Conservation (phyloP, 2,329 filamentous ascomycete species). For the Escovopsis sp. region DNA sequence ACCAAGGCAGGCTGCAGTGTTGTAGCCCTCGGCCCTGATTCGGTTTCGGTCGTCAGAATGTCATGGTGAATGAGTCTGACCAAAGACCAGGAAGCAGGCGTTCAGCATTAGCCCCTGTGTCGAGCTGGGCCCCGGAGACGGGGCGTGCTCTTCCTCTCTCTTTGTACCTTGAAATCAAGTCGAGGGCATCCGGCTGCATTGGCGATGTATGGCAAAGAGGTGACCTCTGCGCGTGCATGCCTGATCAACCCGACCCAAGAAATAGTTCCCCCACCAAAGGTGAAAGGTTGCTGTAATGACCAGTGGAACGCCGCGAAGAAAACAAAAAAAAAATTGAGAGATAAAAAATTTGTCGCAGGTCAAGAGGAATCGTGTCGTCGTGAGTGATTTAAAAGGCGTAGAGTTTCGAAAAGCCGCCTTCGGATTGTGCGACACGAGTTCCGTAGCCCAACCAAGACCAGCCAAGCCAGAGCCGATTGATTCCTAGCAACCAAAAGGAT, state of each 20-base stretch:
- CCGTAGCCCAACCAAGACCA: slow-evolving; percentile 16
- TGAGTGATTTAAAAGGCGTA: slow-evolving; percentile 14
- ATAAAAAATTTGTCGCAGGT: slow-evolving; percentile 4
- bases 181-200: too few relatives aligned
- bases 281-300: too few relatives aligned
- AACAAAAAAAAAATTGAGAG: slow-evolving; percentile 6
- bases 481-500: slow-evolving; percentile 4
- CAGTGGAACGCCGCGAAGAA: too few relatives aligned
- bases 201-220: too few relatives aligned
- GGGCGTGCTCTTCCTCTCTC: too few relatives aligned
- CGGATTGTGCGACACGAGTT: slow-evolving; percentile 15
- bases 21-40: too few relatives aligned
- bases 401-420: slow-evolving; percentile 19
- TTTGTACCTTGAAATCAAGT: too few relatives aligned
- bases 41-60: background rate
- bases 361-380: slow-evolving; percentile 17
- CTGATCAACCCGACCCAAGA: too few relatives aligned
- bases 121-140: too few relatives aligned
- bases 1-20: background rate
- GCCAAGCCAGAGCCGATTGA: slow-evolving; percentile 9
- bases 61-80: background rate
- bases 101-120: too few relatives aligned
- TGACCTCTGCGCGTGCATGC: too few relatives aligned
- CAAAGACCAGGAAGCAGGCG: slow-evolving; percentile 3
- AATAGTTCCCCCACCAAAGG: too few relatives aligned